Evolutionary conservation across 371 early-diverging fungal genomes (phyloP), one percentile per base, ranked within the genome.

Genomic region (Mucor irregularis): DNA sequence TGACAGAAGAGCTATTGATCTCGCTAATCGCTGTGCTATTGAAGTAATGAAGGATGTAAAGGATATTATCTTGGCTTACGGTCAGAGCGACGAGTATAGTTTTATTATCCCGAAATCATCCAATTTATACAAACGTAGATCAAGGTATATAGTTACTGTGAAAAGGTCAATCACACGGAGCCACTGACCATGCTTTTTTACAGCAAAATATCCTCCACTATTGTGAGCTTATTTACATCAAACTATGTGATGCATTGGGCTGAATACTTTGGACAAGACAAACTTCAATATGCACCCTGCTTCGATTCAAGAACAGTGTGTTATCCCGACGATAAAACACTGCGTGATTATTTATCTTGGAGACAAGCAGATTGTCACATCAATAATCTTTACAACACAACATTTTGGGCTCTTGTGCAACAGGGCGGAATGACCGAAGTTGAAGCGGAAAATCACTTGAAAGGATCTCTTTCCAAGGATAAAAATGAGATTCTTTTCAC

Each of bases 311-410:
- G 98, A 9, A 86, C 86, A 2, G 94, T 98, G 0, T 73, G 80
- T 29, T 98, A 98, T 65, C 97, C 98, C 5, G 81, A 85, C 4
- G 83, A 85, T 35, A 66, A 84, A 30, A 86, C 88, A 30, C 51
- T 98, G 55, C 81, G 90, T 55, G 97, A 98, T 71, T 98, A 98
- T 69, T 74, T 98, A 37, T 71, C 83, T 40, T 98, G 98, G 97
- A 76, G 98, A 29, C 97, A 97, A 70, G 97, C 88, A 7, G 98
- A 98, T 68, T 95, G 94, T 80, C 93, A 90, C 61, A 90, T 90
- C 63, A 92, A 93, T 64, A 91, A 91, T 59, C 64, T 95, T 47
- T 96, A 95, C 72, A 97, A 98, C 66, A 94, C 96, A 0, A 85
- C 90, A 4, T 96, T 96, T 71, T 97, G 97, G 97, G 76, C 86